Evolutionary conservation across 352 stramenopile species (phyloP).

Genomic region (Elongisporangium senticosum): DNA sequence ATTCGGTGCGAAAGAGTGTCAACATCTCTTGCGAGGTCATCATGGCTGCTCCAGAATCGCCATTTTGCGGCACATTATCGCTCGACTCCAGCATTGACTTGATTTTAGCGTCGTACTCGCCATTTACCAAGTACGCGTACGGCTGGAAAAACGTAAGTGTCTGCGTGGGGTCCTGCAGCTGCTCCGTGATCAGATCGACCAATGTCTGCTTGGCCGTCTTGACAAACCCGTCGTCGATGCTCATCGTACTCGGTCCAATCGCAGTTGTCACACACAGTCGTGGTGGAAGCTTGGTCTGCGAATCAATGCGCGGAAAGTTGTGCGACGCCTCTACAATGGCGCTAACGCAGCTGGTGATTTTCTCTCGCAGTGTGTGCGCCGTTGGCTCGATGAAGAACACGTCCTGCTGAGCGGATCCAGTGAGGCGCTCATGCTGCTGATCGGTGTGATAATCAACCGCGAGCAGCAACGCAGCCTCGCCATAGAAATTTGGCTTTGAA

Average conservation of each 20-base stretch:
- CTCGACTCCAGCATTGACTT: constrained; percentile 35
- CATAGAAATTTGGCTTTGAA: constrained; percentile 36
- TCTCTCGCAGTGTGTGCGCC: constrained; percentile 45
- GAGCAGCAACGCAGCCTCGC: constrained; percentile 57
- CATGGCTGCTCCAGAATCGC: constrained; percentile 1
- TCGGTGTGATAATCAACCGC: constrained; percentile 35
- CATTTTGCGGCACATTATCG: constrained; percentile 3
- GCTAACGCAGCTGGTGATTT: constrained; percentile 56
- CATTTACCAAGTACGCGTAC: constrained; percentile 77
- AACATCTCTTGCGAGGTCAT: constrained; percentile 42
- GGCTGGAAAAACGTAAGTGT: constrained; percentile 71
- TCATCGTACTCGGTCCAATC: constrained; percentile 83
- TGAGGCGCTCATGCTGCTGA: constrained; percentile 12
- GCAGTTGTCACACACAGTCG: constrained; percentile 51
- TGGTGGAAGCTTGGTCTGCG: constrained; percentile 64
- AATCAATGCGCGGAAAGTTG: constrained; percentile 86
- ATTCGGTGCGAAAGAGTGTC: constrained; percentile 35
- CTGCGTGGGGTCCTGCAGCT: constrained; percentile 58
- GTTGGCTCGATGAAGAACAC: constrained; percentile 63
- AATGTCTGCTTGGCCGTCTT: constrained; percentile 60
- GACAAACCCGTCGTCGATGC: constrained; percentile 73
- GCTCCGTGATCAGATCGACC: constrained; percentile 41
- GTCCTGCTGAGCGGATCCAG: constrained; percentile 16
- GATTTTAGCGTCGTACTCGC: constrained; percentile 65
- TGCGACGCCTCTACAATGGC: constrained; percentile 78